These are phyloP conservation scores for Fusarium penzigii DNA, from an alignment of 2,329 filamentous ascomycete species.

Conservation along the genomic window DNA sequence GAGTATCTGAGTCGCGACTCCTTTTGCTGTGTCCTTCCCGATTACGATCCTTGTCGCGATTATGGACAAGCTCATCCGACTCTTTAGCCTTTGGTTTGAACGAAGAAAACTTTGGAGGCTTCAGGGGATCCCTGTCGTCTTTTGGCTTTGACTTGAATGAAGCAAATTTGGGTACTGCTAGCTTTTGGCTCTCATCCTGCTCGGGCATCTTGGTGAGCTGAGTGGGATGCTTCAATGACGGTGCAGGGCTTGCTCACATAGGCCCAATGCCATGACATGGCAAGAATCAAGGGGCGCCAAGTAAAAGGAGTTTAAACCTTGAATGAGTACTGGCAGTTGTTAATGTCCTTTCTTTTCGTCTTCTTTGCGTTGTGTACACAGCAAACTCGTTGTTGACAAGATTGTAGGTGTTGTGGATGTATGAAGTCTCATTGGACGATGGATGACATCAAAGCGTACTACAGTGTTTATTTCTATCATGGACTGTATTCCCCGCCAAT, in stretches of 20 bases:
- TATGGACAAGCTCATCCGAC: slow-evolving; percentile 29
- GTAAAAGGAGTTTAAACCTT: too few species aligned
- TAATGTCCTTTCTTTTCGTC: too few species aligned
- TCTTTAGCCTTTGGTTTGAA: slow-evolving; percentile 56
- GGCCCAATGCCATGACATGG: not conserved
- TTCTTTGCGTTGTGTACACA: too few species aligned
- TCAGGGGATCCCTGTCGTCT: slow-evolving; percentile 16
- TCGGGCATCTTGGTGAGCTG: slow-evolving; percentile 26
- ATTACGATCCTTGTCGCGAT: slow-evolving; percentile 20
- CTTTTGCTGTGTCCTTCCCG: slow-evolving; percentile 21
- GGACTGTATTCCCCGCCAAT: too few species aligned
- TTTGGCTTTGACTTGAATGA: slow-evolving; percentile 65
- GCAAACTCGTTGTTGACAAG: too few species aligned
- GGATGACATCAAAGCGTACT: too few species aligned
- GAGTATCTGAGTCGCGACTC: slow-evolving; percentile 17
- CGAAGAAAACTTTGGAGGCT: slow-evolving; percentile 69
- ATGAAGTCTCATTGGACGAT: too few species aligned
- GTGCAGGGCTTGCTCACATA: slow-evolving; percentile 12
- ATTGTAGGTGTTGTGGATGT: too few species aligned
- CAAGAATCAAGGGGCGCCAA: not conserved
- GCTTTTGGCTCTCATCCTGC: slow-evolving; percentile 23
- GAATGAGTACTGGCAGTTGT: not conserved
- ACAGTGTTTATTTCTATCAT: too few species aligned
- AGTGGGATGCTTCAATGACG: not conserved
- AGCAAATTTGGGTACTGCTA: slow-evolving; percentile 65